Percentiles rank a stretch among this genome's conserved stretches.
Evolutionary conservation across 306 rosid genomes (phyloP).

Genomic region (Cicer bijugum): DNA sequence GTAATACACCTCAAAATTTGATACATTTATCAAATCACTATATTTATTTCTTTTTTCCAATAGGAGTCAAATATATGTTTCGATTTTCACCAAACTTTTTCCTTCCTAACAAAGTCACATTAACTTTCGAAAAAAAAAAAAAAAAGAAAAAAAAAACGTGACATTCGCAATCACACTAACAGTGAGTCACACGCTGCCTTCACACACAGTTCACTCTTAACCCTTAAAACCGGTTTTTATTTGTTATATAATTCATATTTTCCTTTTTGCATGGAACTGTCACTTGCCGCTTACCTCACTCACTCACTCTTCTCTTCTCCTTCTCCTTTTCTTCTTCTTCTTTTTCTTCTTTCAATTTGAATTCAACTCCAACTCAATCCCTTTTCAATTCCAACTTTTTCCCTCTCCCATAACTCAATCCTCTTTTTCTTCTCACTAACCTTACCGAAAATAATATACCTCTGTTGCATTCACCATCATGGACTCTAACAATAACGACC

Average conservation of each 20-base stretch:
- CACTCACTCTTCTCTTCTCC: not conserved
- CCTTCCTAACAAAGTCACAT: not conserved
- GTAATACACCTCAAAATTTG: too few species aligned
- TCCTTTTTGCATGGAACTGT: constrained; percentile 68
- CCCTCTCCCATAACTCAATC: not conserved
- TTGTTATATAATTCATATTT: constrained; percentile 16
- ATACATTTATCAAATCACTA: too few species aligned
- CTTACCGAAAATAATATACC: not conserved
- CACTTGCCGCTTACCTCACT: constrained; percentile 43
- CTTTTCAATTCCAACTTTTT: not conserved
- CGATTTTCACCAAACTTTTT: too few species aligned
- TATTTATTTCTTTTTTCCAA: too few species aligned
- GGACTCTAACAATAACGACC: not conserved
- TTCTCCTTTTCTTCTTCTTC: too few species aligned
- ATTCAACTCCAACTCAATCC: not conserved
- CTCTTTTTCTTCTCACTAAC: not conserved
- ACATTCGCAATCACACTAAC: not conserved
- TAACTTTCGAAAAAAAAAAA: not conserved
- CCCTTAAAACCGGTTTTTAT: constrained; percentile 31
- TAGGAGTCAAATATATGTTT: too few species aligned
- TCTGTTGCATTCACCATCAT: not conserved
- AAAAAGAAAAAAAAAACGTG: too few species aligned
- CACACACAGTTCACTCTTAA: too few species aligned
- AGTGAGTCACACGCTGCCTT: not conserved
- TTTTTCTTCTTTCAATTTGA: not conserved